Base-by-base conservation (phyloP, 352 stramenopile species). In the Globisporangium emineosum region DNA sequence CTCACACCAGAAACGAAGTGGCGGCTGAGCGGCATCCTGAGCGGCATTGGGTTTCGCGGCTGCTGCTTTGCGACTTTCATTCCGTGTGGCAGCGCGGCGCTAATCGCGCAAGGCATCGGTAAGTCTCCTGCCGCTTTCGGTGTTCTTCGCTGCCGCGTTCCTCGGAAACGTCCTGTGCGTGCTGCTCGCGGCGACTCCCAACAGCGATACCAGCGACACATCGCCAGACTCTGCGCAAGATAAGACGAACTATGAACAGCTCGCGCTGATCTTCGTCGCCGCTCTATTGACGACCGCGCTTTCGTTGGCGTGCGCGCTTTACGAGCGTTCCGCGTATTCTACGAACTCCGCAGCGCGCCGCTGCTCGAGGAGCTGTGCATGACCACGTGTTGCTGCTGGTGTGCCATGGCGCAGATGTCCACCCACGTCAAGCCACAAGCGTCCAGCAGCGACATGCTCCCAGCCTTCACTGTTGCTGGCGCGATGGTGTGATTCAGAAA, bases 401-500 rank as follows among this genome's bases (percentile, higher is more conserved):
- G n/a, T 27, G 4, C 15, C 25, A 56, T 56, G 27, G 15, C 27
- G 13, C 15, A 21, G 27, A 37, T 56, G 50, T 23, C 50, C 13
- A 37, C 13, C 25, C 17, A 23, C 15, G 27, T 13, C 3, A 32
- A 29, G 15, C 37, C 37, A 21, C 37, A 45, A 17, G 37, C 5
- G 37, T 45, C 37, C 15, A 45, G 37, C 15, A 3, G 25, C 25
- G 25, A 54, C 9, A 33, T 19, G 23, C 49, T 54, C 5, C 29
- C 25, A 29, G 12, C 10, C 15, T 27, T 13, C 45, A 30, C 30
- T 17, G n/a, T 27, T 15, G 4, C 12, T 54, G 30, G 5, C 0
- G 50, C 23, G 23, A 35, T 55, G 23, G 21, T 52, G 45, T 52
- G 45, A 52, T 52, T 30, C 13, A 12, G 13, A 54, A 60, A 37